These are phyloP conservation scores for Coemansia aciculifera DNA, from an alignment of 192 early-diverging fungal genomes.

Conservation along the genomic window DNA sequence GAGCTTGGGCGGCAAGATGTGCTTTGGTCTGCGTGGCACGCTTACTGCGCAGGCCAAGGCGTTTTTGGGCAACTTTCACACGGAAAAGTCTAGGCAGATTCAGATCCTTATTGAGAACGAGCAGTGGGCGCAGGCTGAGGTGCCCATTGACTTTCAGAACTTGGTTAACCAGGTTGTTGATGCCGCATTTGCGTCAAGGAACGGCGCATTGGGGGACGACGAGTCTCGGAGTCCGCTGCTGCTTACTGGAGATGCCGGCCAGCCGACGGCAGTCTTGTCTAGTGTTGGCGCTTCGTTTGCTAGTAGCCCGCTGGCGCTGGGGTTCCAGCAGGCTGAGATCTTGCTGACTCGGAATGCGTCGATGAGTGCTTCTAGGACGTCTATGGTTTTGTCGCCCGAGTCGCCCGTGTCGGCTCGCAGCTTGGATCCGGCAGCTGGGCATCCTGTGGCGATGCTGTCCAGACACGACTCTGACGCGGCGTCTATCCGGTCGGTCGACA, in stretches of 20 bases:
- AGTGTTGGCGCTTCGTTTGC: slow-evolving; percentile 6
- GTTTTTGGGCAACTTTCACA: slow-evolving; percentile 91
- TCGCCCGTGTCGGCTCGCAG: slow-evolving; percentile 16
- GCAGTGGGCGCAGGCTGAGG: slow-evolving; percentile 91
- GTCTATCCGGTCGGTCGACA: slow-evolving; percentile 45
- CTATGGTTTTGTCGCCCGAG: slow-evolving; percentile 3
- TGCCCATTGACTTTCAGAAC: slow-evolving; percentile 92
- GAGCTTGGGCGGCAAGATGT: slow-evolving; percentile 75
- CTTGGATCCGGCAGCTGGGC: slow-evolving; percentile 2
- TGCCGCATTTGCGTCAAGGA: slow-evolving; percentile 26
- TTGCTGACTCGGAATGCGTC: not conserved
- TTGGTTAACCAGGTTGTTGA: slow-evolving; percentile 74
- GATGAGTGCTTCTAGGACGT: not conserved
- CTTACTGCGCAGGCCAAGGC: slow-evolving; percentile 90
- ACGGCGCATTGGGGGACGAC: not conserved
- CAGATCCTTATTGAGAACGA: slow-evolving; percentile 91
- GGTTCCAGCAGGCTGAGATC: not conserved
- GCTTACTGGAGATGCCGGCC: not conserved
- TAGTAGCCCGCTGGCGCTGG: slow-evolving; percentile 21
- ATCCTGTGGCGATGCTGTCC: not conserved
- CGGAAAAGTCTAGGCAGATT: slow-evolving; percentile 86
- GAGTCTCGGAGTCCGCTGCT: slow-evolving; percentile 17
- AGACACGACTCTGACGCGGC: slow-evolving; percentile 40
- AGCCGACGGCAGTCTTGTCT: not conserved
- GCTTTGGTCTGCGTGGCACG: slow-evolving; percentile 87